Evolutionary conservation across 2,329 filamentous ascomycete genomes (phyloP), one percentile per base, ranked within the genome.

Genomic region (Aspergillus vadensis): DNA sequence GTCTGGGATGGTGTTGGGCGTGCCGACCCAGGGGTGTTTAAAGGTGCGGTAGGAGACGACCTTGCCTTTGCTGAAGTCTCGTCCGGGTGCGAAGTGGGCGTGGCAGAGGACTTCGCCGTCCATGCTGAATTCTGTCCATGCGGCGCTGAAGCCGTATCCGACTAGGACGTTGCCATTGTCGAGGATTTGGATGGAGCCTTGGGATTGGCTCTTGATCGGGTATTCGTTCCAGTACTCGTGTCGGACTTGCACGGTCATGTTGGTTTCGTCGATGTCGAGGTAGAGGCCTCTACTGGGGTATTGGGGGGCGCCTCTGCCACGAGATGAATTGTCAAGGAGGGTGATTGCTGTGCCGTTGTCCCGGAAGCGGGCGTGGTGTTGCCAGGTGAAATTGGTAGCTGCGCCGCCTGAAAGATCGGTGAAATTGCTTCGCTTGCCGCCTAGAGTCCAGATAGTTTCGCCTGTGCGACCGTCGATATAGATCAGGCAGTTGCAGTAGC

Each of bases 11-110:
- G 79, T 81, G 4, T 70, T 74, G 1, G 84, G 83, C 5, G 72
- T 67, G 0, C 81, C 84, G 5, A 77, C 76, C 83, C 85, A 88
- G 58, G 80, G 74, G 25, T 67, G 64, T 66, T 84, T 84, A 72
- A 83, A 83, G 2, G 81, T 81, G 21, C 85, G 81, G 66, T 88
- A 87, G 58, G 82, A 85, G 19, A 68, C 57, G 39, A 70, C 59
- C 9, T 65, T 74, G 77, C 79, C 39, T 80, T 76, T 23, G 2
- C 61, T 57, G 39, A 72, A 73, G 2, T 53, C 58, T 8, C 58
- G 55, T 14, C 52, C 38, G 52, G 57, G 70, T 53, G 68, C 79
- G 67, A 86, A 76, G 67, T 83, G 82, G 4, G 76, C 79, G 58
- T 86, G 81, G 76, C 85, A 85, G 32, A 87, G 76, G 2, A 82